These are phyloP conservation scores for Hanseniaspora lindneri DNA, from an alignment of 805 yeast genomes.

Conservation along the genomic window DNA sequence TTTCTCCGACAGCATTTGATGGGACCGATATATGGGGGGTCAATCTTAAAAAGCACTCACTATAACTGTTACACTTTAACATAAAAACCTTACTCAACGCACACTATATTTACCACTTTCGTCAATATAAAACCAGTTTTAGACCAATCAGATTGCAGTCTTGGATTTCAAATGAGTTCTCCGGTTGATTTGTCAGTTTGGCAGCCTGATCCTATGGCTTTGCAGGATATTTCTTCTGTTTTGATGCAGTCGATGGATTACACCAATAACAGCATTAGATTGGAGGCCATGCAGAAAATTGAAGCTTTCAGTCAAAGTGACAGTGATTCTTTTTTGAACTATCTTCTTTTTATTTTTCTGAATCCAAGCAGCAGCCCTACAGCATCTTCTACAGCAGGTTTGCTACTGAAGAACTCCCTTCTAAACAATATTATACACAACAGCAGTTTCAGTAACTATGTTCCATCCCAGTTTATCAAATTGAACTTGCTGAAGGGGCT, in stretches of 20 bases:
- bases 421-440: slow-evolving; percentile 28
- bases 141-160: too few relatives aligned
- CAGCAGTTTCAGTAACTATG: slow-evolving; percentile 30
- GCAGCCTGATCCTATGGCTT: slow-evolving; percentile 1
- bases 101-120: too few relatives aligned
- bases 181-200: slow-evolving; percentile 1
- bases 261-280: slow-evolving; percentile 7
- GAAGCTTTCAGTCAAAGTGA: slow-evolving; percentile 10
- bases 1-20: too few relatives aligned
- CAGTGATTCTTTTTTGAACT: slow-evolving; percentile 49
- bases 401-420: slow-evolving; percentile 68
- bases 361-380: slow-evolving; percentile 38
- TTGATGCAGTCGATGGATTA: slow-evolving; percentile 8
- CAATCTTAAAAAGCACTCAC: too few relatives aligned
- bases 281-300: slow-evolving; percentile 5
- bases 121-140: too few relatives aligned
- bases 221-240: slow-evolving; percentile 1
- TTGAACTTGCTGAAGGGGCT: slow-evolving; percentile 34
- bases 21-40: too few relatives aligned
- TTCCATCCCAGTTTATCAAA: slow-evolving; percentile 34
- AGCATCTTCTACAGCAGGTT: slow-evolving; percentile 78
- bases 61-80: too few relatives aligned
- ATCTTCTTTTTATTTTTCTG: slow-evolving; percentile 58
- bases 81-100: too few relatives aligned
- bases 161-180: too few relatives aligned